Conservation (phyloP, 176 grass and related monocot genomes). For the Oropetium thomaeum region DNA sequence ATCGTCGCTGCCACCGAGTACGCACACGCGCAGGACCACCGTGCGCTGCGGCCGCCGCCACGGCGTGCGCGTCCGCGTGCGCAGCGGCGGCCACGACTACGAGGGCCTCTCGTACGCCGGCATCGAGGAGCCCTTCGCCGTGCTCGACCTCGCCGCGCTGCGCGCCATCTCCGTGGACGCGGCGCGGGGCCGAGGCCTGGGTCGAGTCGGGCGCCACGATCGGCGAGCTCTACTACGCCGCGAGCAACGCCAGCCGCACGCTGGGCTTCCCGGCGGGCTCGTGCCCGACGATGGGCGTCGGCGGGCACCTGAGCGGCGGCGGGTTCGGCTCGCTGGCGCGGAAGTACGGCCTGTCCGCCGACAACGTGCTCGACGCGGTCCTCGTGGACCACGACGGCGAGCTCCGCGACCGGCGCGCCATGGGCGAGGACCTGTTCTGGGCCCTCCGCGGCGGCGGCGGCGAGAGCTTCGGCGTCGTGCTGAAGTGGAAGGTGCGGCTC, state of each 20-base stretch:
- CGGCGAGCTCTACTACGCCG: conserved; percentile 50
- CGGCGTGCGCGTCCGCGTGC: conserved; percentile 25
- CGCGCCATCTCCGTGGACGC: conserved; percentile 31
- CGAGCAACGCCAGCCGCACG: conserved; percentile 25
- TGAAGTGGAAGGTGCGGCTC: conserved; percentile 35
- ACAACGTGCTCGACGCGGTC: conserved; percentile 44
- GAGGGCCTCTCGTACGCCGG: conserved; percentile 54
- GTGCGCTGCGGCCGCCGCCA: conserved; percentile 39
- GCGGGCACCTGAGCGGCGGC: conserved; percentile 36
- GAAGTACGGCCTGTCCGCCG: conserved; percentile 25
- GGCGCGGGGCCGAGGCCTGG: conserved; percentile 33
- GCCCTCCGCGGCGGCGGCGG: no score
- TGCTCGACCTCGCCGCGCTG: conserved; percentile 42
- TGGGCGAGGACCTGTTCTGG: conserved; percentile 50
- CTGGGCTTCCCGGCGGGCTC: conserved; percentile 44
- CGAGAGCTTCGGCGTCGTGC: conserved; percentile 39
- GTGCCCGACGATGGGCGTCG: conserved; percentile 49
- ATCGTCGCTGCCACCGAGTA: conserved; percentile 35
- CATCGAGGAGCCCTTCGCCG: conserved; percentile 27
- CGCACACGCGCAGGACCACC: conserved; percentile 38
- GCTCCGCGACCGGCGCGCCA: conserved; percentile 33
- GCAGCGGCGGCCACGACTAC: no score
- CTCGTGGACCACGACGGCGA: conserved; percentile 37
- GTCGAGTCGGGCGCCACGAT: conserved; percentile 45
- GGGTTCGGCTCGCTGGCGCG: conserved; percentile 37